A percentile compares a stretch with the other conserved stretches of the same genome.
phyloP scores from a whole-genome alignment of 148 eudicot genomes.

The Chenopodium suecicum region DNA sequence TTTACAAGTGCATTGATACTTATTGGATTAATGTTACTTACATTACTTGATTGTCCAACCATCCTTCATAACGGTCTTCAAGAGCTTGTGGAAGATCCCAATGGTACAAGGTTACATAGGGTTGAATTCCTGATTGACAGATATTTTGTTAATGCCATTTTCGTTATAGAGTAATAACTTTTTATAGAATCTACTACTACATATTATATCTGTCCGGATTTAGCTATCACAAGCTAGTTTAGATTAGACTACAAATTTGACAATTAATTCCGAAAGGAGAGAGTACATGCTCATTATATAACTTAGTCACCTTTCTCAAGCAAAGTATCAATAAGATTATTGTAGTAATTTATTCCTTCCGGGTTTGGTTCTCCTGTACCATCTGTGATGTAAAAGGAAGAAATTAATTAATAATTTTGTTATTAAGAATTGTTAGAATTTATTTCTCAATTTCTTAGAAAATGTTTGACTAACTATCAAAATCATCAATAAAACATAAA shows the following conservation, averaged over 20 bases:
- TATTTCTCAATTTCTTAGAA: neutral
- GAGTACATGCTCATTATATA: neutral
- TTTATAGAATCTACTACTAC: no score
- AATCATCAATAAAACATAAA: neutral
- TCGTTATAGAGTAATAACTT: neutral
- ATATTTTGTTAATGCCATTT: constrained; percentile 1
- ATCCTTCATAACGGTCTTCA: constrained; percentile 84
- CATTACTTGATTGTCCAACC: constrained; percentile 71
- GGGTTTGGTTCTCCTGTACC: constrained; percentile 91
- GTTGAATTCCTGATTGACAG: constrained; percentile 70
- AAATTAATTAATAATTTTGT: neutral
- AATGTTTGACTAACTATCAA: neutral
- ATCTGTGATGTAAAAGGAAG: constrained; percentile 43
- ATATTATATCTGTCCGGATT: no score
- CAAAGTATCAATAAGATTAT: constrained; percentile 73
- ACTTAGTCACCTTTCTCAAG: constrained; percentile 61
- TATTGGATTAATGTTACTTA: constrained; percentile 30
- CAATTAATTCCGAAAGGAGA: neutral
- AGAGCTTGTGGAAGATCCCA: constrained; percentile 99
- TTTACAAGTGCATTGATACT: neutral
- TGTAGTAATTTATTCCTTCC: constrained; percentile 81
- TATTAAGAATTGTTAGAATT: neutral
- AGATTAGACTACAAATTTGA: neutral
- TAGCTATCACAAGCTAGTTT: neutral
- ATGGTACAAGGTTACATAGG: constrained; percentile 83